Evolutionary conservation across 1,139 yeast genomes (phyloP).

Genomic region (Oligophagozyma castellii): DNA sequence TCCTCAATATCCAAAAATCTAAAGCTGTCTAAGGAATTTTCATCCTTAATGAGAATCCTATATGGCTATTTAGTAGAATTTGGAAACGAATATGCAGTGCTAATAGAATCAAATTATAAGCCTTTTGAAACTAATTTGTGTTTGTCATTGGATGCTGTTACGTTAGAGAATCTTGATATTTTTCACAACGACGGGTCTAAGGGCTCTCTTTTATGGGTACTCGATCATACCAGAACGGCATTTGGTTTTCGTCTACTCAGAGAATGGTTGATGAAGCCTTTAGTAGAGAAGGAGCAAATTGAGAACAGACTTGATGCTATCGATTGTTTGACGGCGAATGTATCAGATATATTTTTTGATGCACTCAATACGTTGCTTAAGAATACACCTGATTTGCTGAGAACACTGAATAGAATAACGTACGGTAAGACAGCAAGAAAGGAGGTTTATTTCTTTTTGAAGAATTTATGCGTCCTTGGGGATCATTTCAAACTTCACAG

Average conservation of each 20-base stretch:
- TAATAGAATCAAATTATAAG: slow-evolving; percentile 35
- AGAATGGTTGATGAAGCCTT: slow-evolving; percentile 67
- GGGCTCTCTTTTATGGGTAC: slow-evolving; percentile 67
- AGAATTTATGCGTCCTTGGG: slow-evolving; percentile 30
- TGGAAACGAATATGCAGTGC: slow-evolving; percentile 43
- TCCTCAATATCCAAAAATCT: neutral
- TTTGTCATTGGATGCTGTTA: slow-evolving; percentile 59
- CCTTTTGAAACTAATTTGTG: slow-evolving; percentile 38
- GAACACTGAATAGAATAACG: slow-evolving; percentile 51
- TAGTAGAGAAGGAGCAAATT: slow-evolving; percentile 29
- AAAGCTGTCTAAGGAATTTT: slow-evolving; percentile 5
- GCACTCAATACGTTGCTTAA: slow-evolving; percentile 33
- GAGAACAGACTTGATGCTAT: slow-evolving; percentile 52
- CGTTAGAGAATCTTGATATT: slow-evolving; percentile 60
- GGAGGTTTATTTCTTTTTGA: slow-evolving; percentile 50
- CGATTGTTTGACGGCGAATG: slow-evolving; percentile 35
- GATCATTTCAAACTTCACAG: slow-evolving; percentile 23
- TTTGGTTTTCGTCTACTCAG: slow-evolving; percentile 58
- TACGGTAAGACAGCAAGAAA: slow-evolving; percentile 52
- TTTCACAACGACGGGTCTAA: slow-evolving; percentile 43
- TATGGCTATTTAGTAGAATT: slow-evolving; percentile 48
- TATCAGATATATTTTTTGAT: slow-evolving; percentile 39
- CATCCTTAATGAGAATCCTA: slow-evolving; percentile 26
- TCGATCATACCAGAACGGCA: slow-evolving; percentile 67
- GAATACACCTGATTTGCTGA: slow-evolving; percentile 51